Evolutionary conservation across 768 basidiomycete species (phyloP).

Genomic region (Pleurotus djamor): DNA sequence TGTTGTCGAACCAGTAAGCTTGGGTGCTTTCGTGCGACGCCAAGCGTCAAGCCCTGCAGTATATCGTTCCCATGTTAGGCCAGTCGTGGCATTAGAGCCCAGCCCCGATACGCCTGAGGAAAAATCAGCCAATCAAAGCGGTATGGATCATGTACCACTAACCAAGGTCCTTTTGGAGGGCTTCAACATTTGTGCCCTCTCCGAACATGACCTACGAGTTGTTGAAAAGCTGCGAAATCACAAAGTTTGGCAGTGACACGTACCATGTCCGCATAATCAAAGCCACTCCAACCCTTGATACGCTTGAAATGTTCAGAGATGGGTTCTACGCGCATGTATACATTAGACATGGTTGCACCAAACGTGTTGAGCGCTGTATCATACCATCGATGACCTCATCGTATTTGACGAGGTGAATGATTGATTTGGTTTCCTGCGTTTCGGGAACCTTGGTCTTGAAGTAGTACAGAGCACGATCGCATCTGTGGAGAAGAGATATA

Average conservation of each 20-base stretch:
- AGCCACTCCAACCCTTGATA: background rate
- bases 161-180: background rate
- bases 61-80: background rate
- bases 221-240: background rate
- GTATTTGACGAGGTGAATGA: background rate
- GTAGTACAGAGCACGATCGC: background rate
- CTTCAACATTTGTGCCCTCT: background rate
- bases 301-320: background rate
- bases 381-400: background rate
- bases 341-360: background rate
- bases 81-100: background rate
- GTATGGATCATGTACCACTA: background rate
- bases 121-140: background rate
- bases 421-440: background rate
- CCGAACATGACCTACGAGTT: background rate
- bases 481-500: background rate
- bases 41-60: background rate
- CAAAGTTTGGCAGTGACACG: no score
- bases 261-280: background rate
- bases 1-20: background rate
- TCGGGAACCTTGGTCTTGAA: background rate
- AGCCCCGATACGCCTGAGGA: background rate
- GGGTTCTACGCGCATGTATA: background rate
- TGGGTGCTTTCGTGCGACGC: background rate
- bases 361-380: background rate